Conservation (phyloP, 805 yeast genomes). For the Candida pini region DNA sequence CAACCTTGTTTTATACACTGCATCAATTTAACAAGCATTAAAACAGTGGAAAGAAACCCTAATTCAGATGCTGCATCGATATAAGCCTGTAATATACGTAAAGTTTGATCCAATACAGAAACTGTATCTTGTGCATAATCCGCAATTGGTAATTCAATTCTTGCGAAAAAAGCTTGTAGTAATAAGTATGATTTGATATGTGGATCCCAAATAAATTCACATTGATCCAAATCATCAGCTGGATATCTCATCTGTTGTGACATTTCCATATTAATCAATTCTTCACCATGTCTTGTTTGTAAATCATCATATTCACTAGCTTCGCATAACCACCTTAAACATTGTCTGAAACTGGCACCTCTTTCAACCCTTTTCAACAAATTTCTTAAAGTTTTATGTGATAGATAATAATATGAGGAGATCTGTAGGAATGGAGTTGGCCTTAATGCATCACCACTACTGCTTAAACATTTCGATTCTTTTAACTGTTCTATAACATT, state of each 20-base stretch:
- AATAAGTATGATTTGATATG: slow-evolving; percentile 73
- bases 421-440: slow-evolving; percentile 82
- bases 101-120: slow-evolving; percentile 86
- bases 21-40: slow-evolving; percentile 63
- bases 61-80: slow-evolving; percentile 85
- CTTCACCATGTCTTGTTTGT: slow-evolving; percentile 91
- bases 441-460: slow-evolving; percentile 40
- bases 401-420: slow-evolving; percentile 86
- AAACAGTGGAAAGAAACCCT: slow-evolving; percentile 61
- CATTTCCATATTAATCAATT: slow-evolving; percentile 76
- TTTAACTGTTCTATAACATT: slow-evolving; percentile 57
- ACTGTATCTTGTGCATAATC: slow-evolving; percentile 93
- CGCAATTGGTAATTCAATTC: slow-evolving; percentile 82
- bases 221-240: slow-evolving; percentile 48
- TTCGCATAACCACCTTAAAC: slow-evolving; percentile 55
- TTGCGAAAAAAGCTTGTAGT: slow-evolving; percentile 64
- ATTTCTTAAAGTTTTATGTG: slow-evolving; percentile 80
- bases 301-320: slow-evolving; percentile 79
- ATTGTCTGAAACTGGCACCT: slow-evolving; percentile 47
- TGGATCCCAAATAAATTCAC: slow-evolving; percentile 76
- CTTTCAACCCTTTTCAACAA: slow-evolving; percentile 49
- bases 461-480: slow-evolving; percentile 67
- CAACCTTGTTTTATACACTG: slow-evolving; percentile 82
- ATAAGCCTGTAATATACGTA: slow-evolving; percentile 89
- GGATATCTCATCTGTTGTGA: slow-evolving; percentile 66